Evolutionary conservation across 2,329 filamentous ascomycete species (phyloP), one percentile per base, ranked within the genome.

Genomic region (Cladosporium sphaerospermum): DNA sequence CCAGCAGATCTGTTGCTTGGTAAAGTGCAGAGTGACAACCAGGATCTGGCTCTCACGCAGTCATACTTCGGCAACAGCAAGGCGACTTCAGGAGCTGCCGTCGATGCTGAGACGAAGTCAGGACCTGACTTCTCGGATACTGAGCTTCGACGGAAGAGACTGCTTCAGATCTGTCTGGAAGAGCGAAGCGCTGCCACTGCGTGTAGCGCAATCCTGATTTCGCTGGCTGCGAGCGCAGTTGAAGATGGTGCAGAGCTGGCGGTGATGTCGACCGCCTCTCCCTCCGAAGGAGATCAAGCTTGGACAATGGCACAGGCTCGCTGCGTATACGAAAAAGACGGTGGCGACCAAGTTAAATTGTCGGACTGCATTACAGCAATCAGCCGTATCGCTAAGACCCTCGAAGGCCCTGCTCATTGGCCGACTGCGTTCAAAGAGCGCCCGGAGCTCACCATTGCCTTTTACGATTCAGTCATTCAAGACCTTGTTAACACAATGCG

Each of bases 1-100:
- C 76, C 89, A n/a, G 77, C 82, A n/a, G 77, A 78, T 43, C 84
- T 90, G 61, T 78, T 96, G 1, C 76, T 83, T 40, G 80, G 80
- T 54, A 51, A 42, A 59, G 54, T 55, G 49, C 43, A 53, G 44
- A 47, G 23, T 31, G 45, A 13, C 10, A 37, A 13, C 18, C n/a
- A 23, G 9, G 31, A 18, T 23, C 39, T 31, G 13, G 48, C 43
- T 37, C 41, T 51, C 31, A 19, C 40, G 13, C 48, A 51, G 18
- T 51, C 48, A 4, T 51, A 51, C 32, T 34, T 51, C 31, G 48
- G 48, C 18, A 44, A 44, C 9, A 51, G 48, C 40, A 51, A 34
- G 33, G 40, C 40, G 31, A 45, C 11, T n/a, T 31, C 11, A 23
- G 23, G 42, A 32, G 41, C 33, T 18, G 34, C 28, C n/a, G 31